Percentiles rank a stretch among this genome's conserved stretches.
Conservation (phyloP, 345 rosid genomes). For the Eucalyptus erythrocorys region DNA sequence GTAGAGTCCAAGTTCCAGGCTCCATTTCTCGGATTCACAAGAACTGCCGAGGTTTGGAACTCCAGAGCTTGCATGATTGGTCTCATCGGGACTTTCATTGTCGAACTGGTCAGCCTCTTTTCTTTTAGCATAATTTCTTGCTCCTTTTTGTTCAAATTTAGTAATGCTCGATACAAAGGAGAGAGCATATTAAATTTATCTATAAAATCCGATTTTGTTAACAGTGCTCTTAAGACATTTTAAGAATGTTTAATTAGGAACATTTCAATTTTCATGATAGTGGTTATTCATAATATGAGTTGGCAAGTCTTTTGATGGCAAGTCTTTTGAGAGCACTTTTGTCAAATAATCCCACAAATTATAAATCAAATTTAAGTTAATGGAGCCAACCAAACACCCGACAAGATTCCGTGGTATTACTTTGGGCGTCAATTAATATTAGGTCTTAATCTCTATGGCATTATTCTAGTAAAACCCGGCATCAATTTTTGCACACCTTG, state of each 20-base stretch:
- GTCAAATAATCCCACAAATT: neutral
- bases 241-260: neutral
- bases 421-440: neutral
- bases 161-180: neutral
- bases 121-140: neutral
- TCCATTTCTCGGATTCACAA: slow-evolving; percentile 72
- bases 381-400: neutral
- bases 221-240: neutral
- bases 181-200: neutral
- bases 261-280: neutral
- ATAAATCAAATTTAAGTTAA: neutral
- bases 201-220: neutral
- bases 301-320: neutral
- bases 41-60: slow-evolving; percentile 79
- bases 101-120: slow-evolving; percentile 44
- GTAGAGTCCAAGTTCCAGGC: slow-evolving; percentile 51
- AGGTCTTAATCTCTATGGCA: neutral
- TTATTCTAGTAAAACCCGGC: neutral
- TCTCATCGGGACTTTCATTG: slow-evolving; percentile 53
- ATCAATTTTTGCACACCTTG: neutral
- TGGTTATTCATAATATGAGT: neutral
- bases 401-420: neutral
- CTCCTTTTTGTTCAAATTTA: neutral
- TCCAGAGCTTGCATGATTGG: slow-evolving; percentile 97
- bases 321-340: neutral